These are phyloP conservation scores for Talaromyces islandicus DNA, from an alignment of 2,329 filamentous ascomycete genomes.

Conservation along the genomic window DNA sequence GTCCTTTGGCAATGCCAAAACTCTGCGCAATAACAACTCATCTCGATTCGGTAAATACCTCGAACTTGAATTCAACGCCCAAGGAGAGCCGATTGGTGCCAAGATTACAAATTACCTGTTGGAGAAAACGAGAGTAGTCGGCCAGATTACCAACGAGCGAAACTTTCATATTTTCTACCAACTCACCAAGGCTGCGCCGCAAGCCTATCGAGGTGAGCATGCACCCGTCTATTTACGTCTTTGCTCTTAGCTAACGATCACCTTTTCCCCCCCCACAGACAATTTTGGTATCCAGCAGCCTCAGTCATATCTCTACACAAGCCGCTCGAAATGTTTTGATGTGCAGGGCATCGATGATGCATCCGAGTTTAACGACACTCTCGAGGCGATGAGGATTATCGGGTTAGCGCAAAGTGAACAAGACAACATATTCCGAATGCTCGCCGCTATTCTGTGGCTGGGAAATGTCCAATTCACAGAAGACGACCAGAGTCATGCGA, in stretches of 20 bases:
- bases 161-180: conserved; percentile 99
- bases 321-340: conserved; percentile 87
- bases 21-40: conserved; percentile 96
- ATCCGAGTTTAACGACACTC: conserved; percentile 80
- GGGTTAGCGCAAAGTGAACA: conserved; percentile 83
- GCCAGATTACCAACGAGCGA: conserved; percentile 89
- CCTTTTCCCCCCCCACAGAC: conserved; percentile 45
- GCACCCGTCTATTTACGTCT: background rate
- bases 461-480: conserved; percentile 90
- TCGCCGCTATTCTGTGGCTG: conserved; percentile 86
- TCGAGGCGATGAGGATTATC: conserved; percentile 93
- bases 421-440: conserved; percentile 93
- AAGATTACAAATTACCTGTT: conserved; percentile 98
- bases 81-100: conserved; percentile 88
- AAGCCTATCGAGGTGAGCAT: conserved; percentile 62
- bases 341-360: conserved; percentile 91
- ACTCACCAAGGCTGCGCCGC: conserved; percentile 90
- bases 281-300: conserved; percentile 88
- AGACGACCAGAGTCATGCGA: conserved; percentile 82
- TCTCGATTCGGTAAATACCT: conserved; percentile 98
- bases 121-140: conserved; percentile 90
- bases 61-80: conserved; percentile 88
- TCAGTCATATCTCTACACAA: conserved; percentile 89
- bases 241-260: background rate
- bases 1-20: conserved; percentile 98